phyloP scores from a whole-genome alignment of 2,329 filamentous ascomycete species.

The Clonostachys byssicola region DNA sequence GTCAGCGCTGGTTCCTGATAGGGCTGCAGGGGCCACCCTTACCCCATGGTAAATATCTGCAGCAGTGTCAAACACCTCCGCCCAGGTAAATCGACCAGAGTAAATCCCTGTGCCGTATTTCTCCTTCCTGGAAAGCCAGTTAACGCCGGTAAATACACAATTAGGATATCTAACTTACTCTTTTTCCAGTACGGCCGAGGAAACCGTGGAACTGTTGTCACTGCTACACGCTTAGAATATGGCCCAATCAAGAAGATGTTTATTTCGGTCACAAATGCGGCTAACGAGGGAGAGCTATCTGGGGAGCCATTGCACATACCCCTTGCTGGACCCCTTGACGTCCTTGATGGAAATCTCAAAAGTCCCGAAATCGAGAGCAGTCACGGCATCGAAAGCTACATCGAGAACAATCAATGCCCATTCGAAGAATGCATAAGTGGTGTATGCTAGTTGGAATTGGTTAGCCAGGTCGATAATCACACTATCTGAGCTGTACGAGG shows the following conservation, averaged over 20 bases:
- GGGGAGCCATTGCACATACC: constrained; percentile 97
- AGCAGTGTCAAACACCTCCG: constrained; percentile 71
- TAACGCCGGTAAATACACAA: constrained; percentile 6
- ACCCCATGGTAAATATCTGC: constrained; percentile 92
- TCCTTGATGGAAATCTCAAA: constrained; percentile 88
- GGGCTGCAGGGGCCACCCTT: constrained; percentile 25
- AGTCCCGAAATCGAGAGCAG: constrained; percentile 82
- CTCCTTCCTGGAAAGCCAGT: constrained; percentile 57
- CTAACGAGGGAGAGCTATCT: constrained; percentile 57
- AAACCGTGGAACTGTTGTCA: constrained; percentile 39
- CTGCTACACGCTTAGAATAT: constrained; percentile 40
- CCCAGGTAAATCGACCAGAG: constrained; percentile 67
- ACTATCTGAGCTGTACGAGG: not conserved
- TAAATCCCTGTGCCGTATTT: constrained; percentile 69
- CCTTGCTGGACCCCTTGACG: constrained; percentile 86
- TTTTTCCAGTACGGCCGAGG: constrained; percentile 59
- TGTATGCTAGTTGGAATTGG: constrained; percentile 66
- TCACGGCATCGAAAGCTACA: constrained; percentile 93
- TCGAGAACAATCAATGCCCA: constrained; percentile 94
- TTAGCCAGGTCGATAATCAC: constrained; percentile 1
- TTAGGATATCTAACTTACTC: constrained; percentile 52
- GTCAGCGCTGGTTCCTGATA: constrained; percentile 10
- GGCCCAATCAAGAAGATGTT: constrained; percentile 5
- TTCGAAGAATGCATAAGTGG: constrained; percentile 95
- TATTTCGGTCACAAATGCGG: not conserved